Base-by-base conservation (phyloP, 2,329 filamentous ascomycete genomes). In the Scleromitrula shiraiana region DNA sequence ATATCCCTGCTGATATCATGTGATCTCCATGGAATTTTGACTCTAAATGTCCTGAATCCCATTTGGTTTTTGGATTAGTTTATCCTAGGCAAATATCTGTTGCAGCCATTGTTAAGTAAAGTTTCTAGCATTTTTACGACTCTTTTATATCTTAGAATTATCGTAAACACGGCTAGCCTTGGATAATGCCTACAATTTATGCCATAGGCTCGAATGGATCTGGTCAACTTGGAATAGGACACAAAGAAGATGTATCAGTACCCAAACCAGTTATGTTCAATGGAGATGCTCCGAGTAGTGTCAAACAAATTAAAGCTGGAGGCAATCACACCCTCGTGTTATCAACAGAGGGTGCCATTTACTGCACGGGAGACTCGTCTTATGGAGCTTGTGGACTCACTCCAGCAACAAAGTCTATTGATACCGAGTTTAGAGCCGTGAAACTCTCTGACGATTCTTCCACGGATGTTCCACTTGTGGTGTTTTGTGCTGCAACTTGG, bases 251-350 rank as follows among this genome's bases (percentile, higher is more conserved):
- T 59, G 78, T 86, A 40, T 83, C 82, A 1, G 70, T 77, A 0
- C 83, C 84, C 2, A 78, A 82, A 53, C 71, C 68, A 53, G 80
- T 78, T 53, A 57, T 75, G n/a, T 84, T 87, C 63, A 62, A 69
- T 5, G 39, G 47, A 41, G 62, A 67, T 29, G 56, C 60, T 23
- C 62, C 68, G 12, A 59, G 64, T 22, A 53, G 64, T 14, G 63
- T 74, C 47, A 56, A 62, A 43, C 55, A 60, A 45, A 51, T 63
- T 7, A 55, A 41, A 49, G 74, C 87, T 7, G 91, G 91, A 4
- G 90, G 90, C 1, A 96, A 96, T 61, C 91, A 96, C 65, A 94
- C 88, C 0, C 68, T 96, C 4, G 64, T 95, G 8, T 70, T 89
- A 9, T 78, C 76, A 8, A 77, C 76, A n/a, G 61, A 70, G 4